Base-by-base conservation (phyloP, 1,139 yeast genomes). In the Diutina pseudorugosa region DNA sequence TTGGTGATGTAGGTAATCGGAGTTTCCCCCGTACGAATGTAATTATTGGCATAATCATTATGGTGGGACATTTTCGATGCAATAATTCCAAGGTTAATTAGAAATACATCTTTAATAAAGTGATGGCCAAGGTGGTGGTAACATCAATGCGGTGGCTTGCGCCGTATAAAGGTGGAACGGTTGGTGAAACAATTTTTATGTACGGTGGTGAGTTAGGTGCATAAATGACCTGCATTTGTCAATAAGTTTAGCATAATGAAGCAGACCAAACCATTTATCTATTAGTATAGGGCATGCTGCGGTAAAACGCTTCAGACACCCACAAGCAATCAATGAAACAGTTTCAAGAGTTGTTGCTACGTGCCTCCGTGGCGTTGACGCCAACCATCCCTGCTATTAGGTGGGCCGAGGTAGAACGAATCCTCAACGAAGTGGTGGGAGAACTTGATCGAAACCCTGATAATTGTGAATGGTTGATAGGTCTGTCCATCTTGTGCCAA, bases 31-130 rank as follows among this genome's bases (percentile, higher is more conserved):
- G 83, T 71, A 57, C 82, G 86, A 45, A 89, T 68, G 62, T 79
- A 85, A 57, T 82, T 73, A 59, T 85, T 84, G 12, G 88, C 73
- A 61, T 84, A 88, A 65, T 90, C 95, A 61, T 85, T 86, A 20
- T 8, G 11, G 7, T 33, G 49, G 9, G 49, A 45, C 49, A 45
- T 45, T 2, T n/a, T 20, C 12, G 42, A 2, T 7, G 11, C 3
- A 12, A 16, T n/a, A 4, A 1, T 11, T 8, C n/a, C 16, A 16
- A 9, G n/a, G 12, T 16, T 1, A 5, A 2, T 6, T 7, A 8
- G 12, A 19, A 19, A 8, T 1, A 11, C 9, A 33, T 3, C 8
- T 33, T 14, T 5, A 14, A 33, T 14, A 4, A 14, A 11, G 4
- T 14, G n/a, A n/a, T n/a, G n/a, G n/a, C n/a, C n/a, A n/a, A n/a